A percentile compares a stretch with the other conserved stretches of the same genome.
These are phyloP conservation scores for maize (Zea mays) DNA, from an alignment of 176 grass and related monocot genomes.

Conservation along the genomic window Zm-B73-REFERENCE-NAM-5.0 NC_050097.1:117378501-117379000, in stretches of 20 bases:
- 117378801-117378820: slow-evolving; percentile 77
- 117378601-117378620: background rate
- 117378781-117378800: slow-evolving; percentile 52
- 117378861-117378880: slow-evolving; percentile 40
- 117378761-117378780: slow-evolving; percentile 57
- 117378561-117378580: background rate
- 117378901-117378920: background rate
- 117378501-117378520: background rate
- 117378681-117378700: too few species aligned
- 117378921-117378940: background rate
- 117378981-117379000: background rate
- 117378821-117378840: slow-evolving; percentile 57
- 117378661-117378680: background rate
- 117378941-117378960: background rate
- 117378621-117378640: background rate
- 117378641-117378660: background rate
- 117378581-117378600: background rate
- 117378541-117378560: background rate
- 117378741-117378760: slow-evolving; percentile 62
- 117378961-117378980: slow-evolving; percentile 27
- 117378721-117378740: background rate
- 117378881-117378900: background rate
- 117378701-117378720: too few species aligned
- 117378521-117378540: background rate
- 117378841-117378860: slow-evolving; percentile 52